Evolutionary conservation across 192 early-diverging fungal genomes (phyloP), one percentile per base, ranked within the genome.

Genomic region (Linnemannia hyalina): DNA sequence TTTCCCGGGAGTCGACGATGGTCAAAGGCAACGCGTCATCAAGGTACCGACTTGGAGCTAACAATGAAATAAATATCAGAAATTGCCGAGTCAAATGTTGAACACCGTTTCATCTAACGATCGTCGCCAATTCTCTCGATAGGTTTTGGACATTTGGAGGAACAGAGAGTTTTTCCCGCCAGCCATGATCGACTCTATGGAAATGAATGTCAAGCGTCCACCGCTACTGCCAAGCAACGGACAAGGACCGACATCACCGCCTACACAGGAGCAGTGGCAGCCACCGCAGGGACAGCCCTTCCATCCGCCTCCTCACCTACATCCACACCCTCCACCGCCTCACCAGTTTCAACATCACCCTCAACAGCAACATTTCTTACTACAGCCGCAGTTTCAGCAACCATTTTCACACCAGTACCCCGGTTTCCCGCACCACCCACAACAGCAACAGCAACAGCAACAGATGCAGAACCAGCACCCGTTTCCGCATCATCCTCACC

Each of bases 141-240:
- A 90, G 89, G 88, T 90, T 2, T 80, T 90, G 9, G 80, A 79
- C 9, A 89, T 90, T 23, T 90, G 89, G 89, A 77, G 75, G 16
- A 80, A 75, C 20, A 83, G 80, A 44, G 77, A 85, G 8, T 88
- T 77, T 32, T 89, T 88, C 74, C 82, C 77, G 36, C n/a, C 75
- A 4, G 70, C 76, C 46, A 41, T 80, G 26, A 76, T 88, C 7
- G 80, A 83, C 60, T 36, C 77, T 26, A 87, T 90, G 65, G 82
- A 88, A 40, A 75, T 68, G 52, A 74, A 75, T 74, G 82, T 90
- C 13, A 73, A 68, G 40, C 68, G 84, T 23, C 84, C 84, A 0
- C 84, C 84, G 11, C 35, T 81, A 9, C 41, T 73, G 2, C 68
- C 68, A 54, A 23, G 47, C 6, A 32, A 35, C 42, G 20, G 26